Base-by-base conservation (phyloP, 805 yeast species). In the Teunomyces barrocoloradensis region DNA sequence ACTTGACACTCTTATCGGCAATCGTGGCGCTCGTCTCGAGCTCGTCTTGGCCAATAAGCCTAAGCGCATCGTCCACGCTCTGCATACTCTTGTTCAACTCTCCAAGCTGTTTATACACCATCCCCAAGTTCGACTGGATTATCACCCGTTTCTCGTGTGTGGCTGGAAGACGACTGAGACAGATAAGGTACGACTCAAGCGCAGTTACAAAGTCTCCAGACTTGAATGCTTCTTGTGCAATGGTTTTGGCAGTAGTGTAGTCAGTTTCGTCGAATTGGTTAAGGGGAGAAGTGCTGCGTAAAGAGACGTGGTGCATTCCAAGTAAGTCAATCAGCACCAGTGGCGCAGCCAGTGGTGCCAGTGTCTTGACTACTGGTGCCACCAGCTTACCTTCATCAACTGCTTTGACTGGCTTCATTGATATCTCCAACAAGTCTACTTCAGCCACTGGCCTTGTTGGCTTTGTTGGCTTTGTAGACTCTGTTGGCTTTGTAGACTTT, bases 201-300 rank as follows among this genome's bases (percentile, higher is more conserved):
- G 99, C 91, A 4, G 69, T 60, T 3, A 81, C 63, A 61, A 85
- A 94, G 62, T 94, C 92, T 15, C 99, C 99, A n/a, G 81, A 77
- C 47, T 80, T 79, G 69, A 83, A 94, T 1, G 82, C 75, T 13
- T 74, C 75, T 5, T 80, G 69, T 5, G 90, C 99, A 21, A 74
- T 74, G 6, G 64, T 66, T 50, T 82, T 80, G 25, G 74, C 69
- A 20, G 75, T 77, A 6, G 72, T 69, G 69, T 82, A 55, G 68
- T 69, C 67, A 34, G 68, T 67, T 53, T 68, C 69, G 30, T 66
- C 65, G 55, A 74, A 68, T 35, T 71, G 69, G 53, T 73, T 66
- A 42, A 73, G 54, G 0, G 68, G 63, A 0, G 58, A 46, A 0
- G 61, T 51, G 18, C 43, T 50, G 10, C 56, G 29, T 10, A 35